Percentiles rank a stretch among this genome's conserved stretches.
Conservation (phyloP, 371 early-diverging fungal species). For the Lichtheimia corymbifera region DNA sequence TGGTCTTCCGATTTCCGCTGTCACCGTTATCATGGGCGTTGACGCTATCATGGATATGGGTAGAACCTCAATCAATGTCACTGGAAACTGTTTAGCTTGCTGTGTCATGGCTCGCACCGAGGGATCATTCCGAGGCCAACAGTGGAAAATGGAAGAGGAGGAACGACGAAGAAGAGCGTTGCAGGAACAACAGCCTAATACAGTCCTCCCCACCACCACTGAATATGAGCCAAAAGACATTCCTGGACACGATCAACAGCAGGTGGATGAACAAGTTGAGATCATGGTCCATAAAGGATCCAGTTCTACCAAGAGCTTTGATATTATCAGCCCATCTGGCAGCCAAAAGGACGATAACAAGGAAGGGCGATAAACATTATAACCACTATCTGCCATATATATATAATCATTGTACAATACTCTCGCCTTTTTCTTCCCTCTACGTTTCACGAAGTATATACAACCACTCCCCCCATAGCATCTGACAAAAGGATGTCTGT, state of each 20-base stretch:
- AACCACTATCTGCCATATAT: neutral
- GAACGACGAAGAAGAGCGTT: slow-evolving; percentile 39
- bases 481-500: too few relatives aligned
- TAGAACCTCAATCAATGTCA: slow-evolving; percentile 71
- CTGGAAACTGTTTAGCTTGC: slow-evolving; percentile 77
- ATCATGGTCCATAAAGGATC: slow-evolving; percentile 14
- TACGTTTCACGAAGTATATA: too few relatives aligned
- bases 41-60: slow-evolving; percentile 85
- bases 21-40: slow-evolving; percentile 44
- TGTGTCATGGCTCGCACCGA: slow-evolving; percentile 76
- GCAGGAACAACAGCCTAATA: slow-evolving; percentile 50
- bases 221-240: neutral
- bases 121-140: slow-evolving; percentile 65
- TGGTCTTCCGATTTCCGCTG: slow-evolving; percentile 18
- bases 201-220: slow-evolving; percentile 9
- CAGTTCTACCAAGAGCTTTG: slow-evolving; percentile 3
- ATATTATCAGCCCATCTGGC: neutral
- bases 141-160: slow-evolving; percentile 46
- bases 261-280: slow-evolving; percentile 9
- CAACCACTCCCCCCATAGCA: too few relatives aligned
- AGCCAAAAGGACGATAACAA: neutral
- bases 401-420: neutral
- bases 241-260: neutral
- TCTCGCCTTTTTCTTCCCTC: neutral
- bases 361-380: neutral